Evolutionary conservation across 805 yeast species (phyloP), one percentile per base, ranked within the genome.

Genomic region (Jamesozyma hellenica): DNA sequence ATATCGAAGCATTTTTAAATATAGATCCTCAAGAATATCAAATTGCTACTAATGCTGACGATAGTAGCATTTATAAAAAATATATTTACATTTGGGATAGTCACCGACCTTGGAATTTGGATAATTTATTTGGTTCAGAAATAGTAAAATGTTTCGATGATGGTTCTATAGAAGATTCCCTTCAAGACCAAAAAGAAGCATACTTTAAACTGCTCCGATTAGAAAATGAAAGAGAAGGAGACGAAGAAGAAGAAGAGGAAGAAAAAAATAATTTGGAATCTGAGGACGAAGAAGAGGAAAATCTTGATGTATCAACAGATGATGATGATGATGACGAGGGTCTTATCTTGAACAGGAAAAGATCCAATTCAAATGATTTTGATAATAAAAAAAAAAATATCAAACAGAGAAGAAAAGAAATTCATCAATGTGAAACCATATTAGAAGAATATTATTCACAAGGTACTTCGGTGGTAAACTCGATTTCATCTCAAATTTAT

Each of bases 61-160:
- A 51, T 28, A 61, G 51, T 28, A 57, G 16, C 27, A 53, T 57
- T 34, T 56, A 70, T 31, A 71, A 63, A 35, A 70, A 92, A 46
- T 75, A 70, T 41, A 72, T 90, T 2, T 94, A 85, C 52, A 74
- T 94, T 10, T 70, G 92, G 41, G 99, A 92, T 61, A 87, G 95
- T 3, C 92, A 83, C 48, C 67, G 97, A 47, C 99, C 98, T 4
- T 92, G 98, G 97, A 88, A 88, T 61, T 65, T 92, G 47, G 95
- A 88, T 57, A 92, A 92, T 55, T 53, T 92, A 35, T 88, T 83
- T 67, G 96, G 95, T 1, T 79, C 90, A 6, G 75, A 76, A 9
- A 70, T 76, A 46, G 75, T 92, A 4, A 70, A 70, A 6, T 88
- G 97, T 59, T 73, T 88, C 44, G 97, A 88, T 54, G 97, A 90